Conservation (phyloP, 306 rosid species). For the Lupinus albus region DNA sequence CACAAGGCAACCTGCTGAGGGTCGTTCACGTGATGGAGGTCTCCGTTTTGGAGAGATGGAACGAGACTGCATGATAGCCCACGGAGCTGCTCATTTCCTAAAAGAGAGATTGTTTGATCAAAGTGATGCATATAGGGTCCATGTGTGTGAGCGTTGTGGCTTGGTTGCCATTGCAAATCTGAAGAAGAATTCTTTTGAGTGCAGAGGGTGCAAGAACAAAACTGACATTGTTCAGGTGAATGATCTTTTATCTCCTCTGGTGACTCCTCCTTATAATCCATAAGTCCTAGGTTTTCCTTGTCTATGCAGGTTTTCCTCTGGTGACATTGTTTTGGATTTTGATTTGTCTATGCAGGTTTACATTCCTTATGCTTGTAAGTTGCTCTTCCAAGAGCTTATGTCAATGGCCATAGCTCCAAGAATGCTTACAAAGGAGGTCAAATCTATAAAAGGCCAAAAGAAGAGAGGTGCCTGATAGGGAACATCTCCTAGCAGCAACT, state of each 20-base stretch:
- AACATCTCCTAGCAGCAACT: constrained; percentile 9
- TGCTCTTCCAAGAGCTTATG: constrained; percentile 98
- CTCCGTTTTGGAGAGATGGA: constrained; percentile 98
- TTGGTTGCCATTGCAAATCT: constrained; percentile 94
- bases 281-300: not conserved
- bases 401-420: constrained; percentile 98
- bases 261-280: not conserved
- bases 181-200: constrained; percentile 90
- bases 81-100: constrained; percentile 93
- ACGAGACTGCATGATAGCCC: constrained; percentile 98
- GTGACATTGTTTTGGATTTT: constrained; percentile 28
- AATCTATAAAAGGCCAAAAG: constrained; percentile 67
- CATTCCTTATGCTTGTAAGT: constrained; percentile 96
- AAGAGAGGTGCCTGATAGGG: constrained; percentile 69
- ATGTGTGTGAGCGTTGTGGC: constrained; percentile 92
- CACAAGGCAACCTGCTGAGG: constrained; percentile 98
- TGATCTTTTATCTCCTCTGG: not conserved
- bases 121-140: constrained; percentile 93
- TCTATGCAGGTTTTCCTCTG: constrained; percentile 77
- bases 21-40: constrained; percentile 96
- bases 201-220: constrained; percentile 97
- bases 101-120: constrained; percentile 95
- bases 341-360: constrained; percentile 64
- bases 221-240: constrained; percentile 96
- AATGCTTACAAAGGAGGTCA: constrained; percentile 85